Evolutionary conservation across 495 filamentous ascomycete species (phyloP), one percentile per base, ranked within the genome.

Genomic region (Lindgomyces ingoldianus): DNA sequence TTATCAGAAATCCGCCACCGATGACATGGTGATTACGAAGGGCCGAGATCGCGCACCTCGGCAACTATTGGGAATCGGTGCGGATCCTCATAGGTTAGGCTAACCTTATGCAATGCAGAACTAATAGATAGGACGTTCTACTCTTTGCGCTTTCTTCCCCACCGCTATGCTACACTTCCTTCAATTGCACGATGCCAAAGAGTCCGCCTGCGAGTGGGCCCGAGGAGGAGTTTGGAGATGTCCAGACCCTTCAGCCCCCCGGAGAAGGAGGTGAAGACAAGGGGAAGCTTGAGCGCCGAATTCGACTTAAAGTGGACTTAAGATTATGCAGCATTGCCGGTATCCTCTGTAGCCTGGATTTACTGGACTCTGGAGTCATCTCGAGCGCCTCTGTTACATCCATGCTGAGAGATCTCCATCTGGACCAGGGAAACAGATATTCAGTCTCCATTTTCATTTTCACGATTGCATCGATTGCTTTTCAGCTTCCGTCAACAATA

Each of bases 391-490:
- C 88, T 8, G 87, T 91, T 36, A 91, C 89, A 0, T 87, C 81
- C n/a, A 88, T 91, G 85, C 77, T 86, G 26, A 52, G 72, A 2
- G 88, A 91, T 71, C 78, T 91, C 30, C 81, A 81, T 10, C 78
- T 91, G 29, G 80, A 83, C 30, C 62, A 74, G 36, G 87, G 86
- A 11, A 84, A 84, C 19, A 80, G 85, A 19, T 89, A 88, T 73
- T 88, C 84, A 9, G 82, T 91, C 16, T 80, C 86, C 25, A 91
- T 93, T 54, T 88, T 93, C 74, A 89, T 91, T 71, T 91, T 90
- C 76, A 91, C 89, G 26, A 81, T 91, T 60, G 81, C 87, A 12
- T 87, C 84, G 71, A 88, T 93, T 46, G 80, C 81, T 22, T 91
- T 89, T 68, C 89, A 93, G 70, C 77, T 93, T 16, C 89, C 89